These are phyloP conservation scores for Crithidia sp. DNA, from an alignment of 208 protist genomes.

Conservation along the genomic window DNA sequence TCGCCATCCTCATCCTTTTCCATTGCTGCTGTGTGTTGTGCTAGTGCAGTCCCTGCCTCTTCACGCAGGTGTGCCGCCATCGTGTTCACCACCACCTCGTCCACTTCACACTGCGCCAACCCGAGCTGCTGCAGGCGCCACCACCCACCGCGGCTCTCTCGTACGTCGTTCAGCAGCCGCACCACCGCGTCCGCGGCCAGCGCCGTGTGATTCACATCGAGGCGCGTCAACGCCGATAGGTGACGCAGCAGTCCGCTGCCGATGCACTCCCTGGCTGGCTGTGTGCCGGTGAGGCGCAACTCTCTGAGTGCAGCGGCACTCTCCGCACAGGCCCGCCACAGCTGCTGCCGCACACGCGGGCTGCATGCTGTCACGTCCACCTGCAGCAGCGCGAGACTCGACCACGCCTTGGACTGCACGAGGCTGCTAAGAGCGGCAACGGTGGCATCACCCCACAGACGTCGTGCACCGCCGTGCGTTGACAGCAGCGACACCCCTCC, in stretches of 20 bases:
- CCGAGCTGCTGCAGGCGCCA: constrained; percentile 52
- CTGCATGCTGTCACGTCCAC: constrained; percentile 31
- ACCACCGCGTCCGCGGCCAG: constrained; percentile 37
- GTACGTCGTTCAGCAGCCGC: constrained; percentile 40
- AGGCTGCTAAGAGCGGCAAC: constrained; percentile 36
- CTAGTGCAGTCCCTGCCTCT: too few species aligned
- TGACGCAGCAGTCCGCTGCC: constrained; percentile 19
- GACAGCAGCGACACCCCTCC: neutral
- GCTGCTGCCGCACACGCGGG: constrained; percentile 24
- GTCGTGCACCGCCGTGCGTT: neutral
- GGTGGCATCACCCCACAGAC: constrained; percentile 36
- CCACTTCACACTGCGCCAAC: constrained; percentile 58
- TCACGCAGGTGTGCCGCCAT: constrained; percentile 27
- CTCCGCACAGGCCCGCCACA: constrained; percentile 30
- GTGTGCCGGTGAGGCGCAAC: constrained; percentile 51
- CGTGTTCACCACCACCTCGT: constrained; percentile 35
- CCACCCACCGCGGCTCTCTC: constrained; percentile 56
- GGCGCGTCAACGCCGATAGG: constrained; percentile 21
- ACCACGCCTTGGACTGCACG: constrained; percentile 31
- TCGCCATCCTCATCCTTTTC: neutral
- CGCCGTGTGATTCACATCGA: constrained; percentile 57
- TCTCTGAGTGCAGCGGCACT: constrained; percentile 26
- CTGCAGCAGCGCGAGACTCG: constrained; percentile 34
- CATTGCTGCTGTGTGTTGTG: neutral
- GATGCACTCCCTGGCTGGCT: constrained; percentile 32